Base-by-base conservation (phyloP, 2,329 filamentous ascomycete genomes). In the Blastomyces parvus region DNA sequence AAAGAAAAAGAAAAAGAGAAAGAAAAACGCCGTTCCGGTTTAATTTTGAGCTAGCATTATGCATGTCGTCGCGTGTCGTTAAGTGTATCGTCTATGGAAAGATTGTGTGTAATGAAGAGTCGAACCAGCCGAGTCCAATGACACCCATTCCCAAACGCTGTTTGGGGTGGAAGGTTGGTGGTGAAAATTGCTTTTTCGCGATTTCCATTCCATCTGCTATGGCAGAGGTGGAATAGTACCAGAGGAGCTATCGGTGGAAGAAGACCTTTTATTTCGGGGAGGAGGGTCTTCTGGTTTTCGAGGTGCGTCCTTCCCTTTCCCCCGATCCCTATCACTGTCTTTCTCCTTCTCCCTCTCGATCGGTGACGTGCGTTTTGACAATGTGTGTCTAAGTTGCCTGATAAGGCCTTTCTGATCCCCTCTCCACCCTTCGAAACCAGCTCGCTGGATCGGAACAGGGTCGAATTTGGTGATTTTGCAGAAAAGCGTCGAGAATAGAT, bases 401-500 rank as follows among this genome's bases (percentile, higher is more conserved):
- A 78, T 70, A 62, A 77, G 77, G 19, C 75, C 77, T 69, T 72
- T 69, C 46, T 76, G 74, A 63, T 78, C 76, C 3, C 73, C 74
- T 36, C 74, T 73, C 13, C 76, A 71, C 56, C 77, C 75, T 36
- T 78, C 76, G 42, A 75, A 60, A 62, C 75, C 72, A 17, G 75
- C 63, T 48, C 71, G 73, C 50, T 73, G 73, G 33, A 80, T 75
- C 42, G 80, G 74, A 33, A 81, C 69, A 27, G 79, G 75, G 6
- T 82, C 79, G 65, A 84, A 79, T 67, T 86, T 88, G 68, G 86
- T 86, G 77, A 97, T 89, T 71, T 87, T 88, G 79, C 92, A 96
- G 76, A 97, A 96, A 19, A 99, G 81, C 13, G 91, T 95, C 2
- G 94, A 96, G 77, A 97, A 97, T 53, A 97, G 83, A 74, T 95